Evolutionary conservation across 768 basidiomycete species (phyloP), one percentile per base, ranked within the genome.

Genomic region (Megacollybia marginata): DNA sequence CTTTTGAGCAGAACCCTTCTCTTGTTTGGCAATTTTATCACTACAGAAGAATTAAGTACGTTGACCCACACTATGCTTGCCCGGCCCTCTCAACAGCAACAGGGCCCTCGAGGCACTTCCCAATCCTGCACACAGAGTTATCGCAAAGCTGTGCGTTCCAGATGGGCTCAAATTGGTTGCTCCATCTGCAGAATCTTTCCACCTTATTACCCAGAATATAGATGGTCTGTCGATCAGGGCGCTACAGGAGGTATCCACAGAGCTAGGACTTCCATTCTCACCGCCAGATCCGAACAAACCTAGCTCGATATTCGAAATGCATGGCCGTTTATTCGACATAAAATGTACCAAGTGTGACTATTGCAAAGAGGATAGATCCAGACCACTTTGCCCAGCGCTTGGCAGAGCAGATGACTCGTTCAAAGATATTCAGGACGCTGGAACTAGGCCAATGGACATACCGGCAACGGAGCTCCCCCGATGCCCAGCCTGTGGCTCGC

Each of bases 21-120:
- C 62, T 70, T 3, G 73, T 78, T 2, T 82, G 80, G 82, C 78
- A 83, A 54, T 83, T 83, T 57, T 84, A 82, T 54, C 82, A 83
- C 54, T 76, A 78, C 50, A 66, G 82, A n/a, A 66, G 81, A 48
- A 71, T 74, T 62, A 67, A 57, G 79, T 78, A 44, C 52, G 58
- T 46, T 33, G 31, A 18, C 36, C 48, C 43, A 20, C 23, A 1
- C 9, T 13, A 9, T 28, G 23, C 23, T 28, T 34, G 19, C 20
- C 18, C 15, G 33, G 44, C 35, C 5, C 28, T 48, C 34, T 44
- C 35, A 54, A 52, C 46, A 43, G 61, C 47, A 28, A 6, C 56
- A 83, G 80, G 47, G 79, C 74, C 13, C 63, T 72, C 7, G 51
- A 60, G 34, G 73, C 76, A 3, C 47, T 60, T 28, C 80, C 80